phyloP scores from a whole-genome alignment of 148 eudicot species.

The Euryodendron excelsum region DNA sequence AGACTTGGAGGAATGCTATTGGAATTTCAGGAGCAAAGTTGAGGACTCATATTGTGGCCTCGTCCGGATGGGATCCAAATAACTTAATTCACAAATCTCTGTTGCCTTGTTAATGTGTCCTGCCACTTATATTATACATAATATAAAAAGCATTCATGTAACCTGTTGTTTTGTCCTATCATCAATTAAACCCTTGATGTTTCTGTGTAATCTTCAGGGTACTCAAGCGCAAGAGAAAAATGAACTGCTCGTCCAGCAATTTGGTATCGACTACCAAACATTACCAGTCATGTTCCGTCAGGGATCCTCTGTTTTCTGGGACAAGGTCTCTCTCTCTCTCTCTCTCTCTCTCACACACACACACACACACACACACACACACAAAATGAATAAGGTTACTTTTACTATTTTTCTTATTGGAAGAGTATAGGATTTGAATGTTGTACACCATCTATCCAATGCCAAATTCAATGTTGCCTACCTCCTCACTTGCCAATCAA shows the following conservation, averaged over 20 bases:
- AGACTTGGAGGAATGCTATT: no score
- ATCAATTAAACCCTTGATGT: not conserved
- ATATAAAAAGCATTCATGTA: not conserved
- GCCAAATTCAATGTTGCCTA: not conserved
- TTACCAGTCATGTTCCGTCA: slow-evolving; percentile 61
- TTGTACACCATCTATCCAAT: not conserved
- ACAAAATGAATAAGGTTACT: no score
- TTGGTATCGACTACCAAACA: slow-evolving; percentile 49
- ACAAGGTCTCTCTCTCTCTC: slow-evolving; percentile 27
- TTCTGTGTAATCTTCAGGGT: slow-evolving; percentile 41
- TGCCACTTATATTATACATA: no score
- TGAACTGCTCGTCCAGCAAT: slow-evolving; percentile 43
- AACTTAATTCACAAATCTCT: no score
- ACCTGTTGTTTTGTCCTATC: not conserved
- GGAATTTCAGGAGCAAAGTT: no score
- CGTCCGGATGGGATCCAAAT: no score
- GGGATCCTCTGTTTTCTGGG: slow-evolving; percentile 74
- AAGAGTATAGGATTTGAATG: not conserved
- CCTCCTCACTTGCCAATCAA: not conserved
- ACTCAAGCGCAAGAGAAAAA: slow-evolving; percentile 69
- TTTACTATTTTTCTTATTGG: not conserved
- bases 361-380: no score
- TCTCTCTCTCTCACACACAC: not conserved
- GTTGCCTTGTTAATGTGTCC: no score
- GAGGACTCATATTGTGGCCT: no score